Evolutionary conservation across 2,329 filamentous ascomycete species (phyloP).

Genomic region (Scolecobasidium constrictum): DNA sequence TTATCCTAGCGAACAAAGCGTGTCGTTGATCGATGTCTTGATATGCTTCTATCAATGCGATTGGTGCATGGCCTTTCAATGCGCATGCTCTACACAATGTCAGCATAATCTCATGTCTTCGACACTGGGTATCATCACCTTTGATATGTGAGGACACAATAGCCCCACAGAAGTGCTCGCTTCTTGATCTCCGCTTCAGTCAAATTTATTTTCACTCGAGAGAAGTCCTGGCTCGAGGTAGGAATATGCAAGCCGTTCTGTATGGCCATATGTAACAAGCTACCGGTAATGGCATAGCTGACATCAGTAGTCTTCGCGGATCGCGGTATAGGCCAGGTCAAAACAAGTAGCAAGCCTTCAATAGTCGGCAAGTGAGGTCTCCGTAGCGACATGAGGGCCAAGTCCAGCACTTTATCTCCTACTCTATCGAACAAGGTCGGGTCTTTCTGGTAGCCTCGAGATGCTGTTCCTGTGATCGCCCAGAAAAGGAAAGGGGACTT

Average conservation of each 20-base stretch:
- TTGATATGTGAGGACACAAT: conserved; percentile 29
- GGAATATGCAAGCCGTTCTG: conserved; percentile 32
- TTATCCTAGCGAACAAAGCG: conserved; percentile 23
- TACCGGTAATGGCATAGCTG: conserved; percentile 25
- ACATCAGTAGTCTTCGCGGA: conserved; percentile 21
- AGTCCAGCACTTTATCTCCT: conserved; percentile 22
- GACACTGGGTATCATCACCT: conserved; percentile 16
- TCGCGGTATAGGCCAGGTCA: conserved; percentile 31
- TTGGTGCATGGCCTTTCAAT: conserved; percentile 26
- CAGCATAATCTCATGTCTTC: conserved; percentile 1
- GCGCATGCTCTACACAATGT: conserved; percentile 21
- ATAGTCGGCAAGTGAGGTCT: conserved; percentile 23
- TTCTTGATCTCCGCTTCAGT: conserved; percentile 21
- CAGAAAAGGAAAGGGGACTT: conserved; percentile 9
- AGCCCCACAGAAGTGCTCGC: conserved; percentile 29
- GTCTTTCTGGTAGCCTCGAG: conserved; percentile 26
- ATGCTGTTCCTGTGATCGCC: conserved; percentile 23
- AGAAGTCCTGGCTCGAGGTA: conserved; percentile 31
- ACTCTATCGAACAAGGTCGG: conserved; percentile 27
- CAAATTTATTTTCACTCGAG: conserved; percentile 17
- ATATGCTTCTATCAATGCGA: conserved; percentile 22
- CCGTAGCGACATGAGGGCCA: conserved; percentile 24
- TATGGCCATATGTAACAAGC: conserved; percentile 31
- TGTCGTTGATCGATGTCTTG: conserved; percentile 26
- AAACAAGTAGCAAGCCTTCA: conserved; percentile 25